Evolutionary conservation across 176 grass and related monocot genomes (phyloP), one percentile per base, ranked within the genome.

Genomic region (Oryza officinalis): DNA sequence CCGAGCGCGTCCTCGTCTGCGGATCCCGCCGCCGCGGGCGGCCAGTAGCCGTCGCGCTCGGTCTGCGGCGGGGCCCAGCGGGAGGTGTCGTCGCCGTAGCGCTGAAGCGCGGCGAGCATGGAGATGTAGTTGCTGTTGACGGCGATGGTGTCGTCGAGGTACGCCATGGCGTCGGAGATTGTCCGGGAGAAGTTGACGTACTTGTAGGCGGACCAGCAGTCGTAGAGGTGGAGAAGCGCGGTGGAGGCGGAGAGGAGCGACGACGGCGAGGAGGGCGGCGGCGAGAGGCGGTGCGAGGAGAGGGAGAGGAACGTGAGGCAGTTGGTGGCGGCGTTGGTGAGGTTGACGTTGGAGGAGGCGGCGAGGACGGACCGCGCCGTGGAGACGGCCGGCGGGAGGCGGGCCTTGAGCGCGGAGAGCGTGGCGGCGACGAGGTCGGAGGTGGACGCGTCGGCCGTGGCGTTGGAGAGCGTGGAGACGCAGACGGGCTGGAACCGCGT

Each of bases 141-240:
- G 85, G 87, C 23, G 81, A 82, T 82, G 45, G 90, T 76, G 63
- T 72, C 75, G 77, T 85, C 75, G 43, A 98, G 80, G 80, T 83
- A 98, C n/a, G 89, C 80, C 96, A 98, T 98, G 35, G 96, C 93
- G 76, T 92, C 96, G 63, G 80, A 86, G 76, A 98, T 72, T 69
- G 83, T 83, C 2, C 64, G n/a, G 25, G 93, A 90, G 74, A 76
- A 87, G 67, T 98, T 96, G 57, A 94, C 91, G 83, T 98, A 94
- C 85, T 96, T 96, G 88, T 92, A 91, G 0, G 93, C 91, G 30
- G 96, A 98, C 96, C 93, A 98, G 86, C 96, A 98, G 70, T 98
- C 96, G 85, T 98, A 95, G 63, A 95, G 91, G 81, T 98, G 92
- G 83, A 98, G 80, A 5, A 95, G 72, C 38, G 89, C 82, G 27